Base-by-base conservation (phyloP, 2,329 filamentous ascomycete species). In the Capronia epimyces region DNA sequence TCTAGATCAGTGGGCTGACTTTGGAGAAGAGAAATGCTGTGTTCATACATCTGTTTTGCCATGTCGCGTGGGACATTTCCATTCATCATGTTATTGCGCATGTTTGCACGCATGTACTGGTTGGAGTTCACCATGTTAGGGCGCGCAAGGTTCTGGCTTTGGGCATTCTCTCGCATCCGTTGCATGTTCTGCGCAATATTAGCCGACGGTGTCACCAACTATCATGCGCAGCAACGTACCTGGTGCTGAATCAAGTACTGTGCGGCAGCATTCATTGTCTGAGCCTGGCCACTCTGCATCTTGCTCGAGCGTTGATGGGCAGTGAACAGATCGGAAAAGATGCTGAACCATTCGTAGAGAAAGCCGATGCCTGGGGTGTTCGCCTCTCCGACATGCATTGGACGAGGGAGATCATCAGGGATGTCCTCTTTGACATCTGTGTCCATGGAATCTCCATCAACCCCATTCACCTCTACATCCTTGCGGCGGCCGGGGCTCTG, bases 261-360 rank as follows among this genome's bases (percentile, higher is more conserved):
- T 57, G 79, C 78, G 41, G 88, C 83, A 3, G 59, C 29, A 18
- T 50, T 49, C 47, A 55, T 49, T 25, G 51, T 48, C 20, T 49
- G 52, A 34, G 43, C 49, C 39, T 49, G 49, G 18, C 55, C 53
- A 53, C 79, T 78, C 21, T 73, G 69, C 65, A 76, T 83, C 49
- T 78, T 78, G 48, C 79, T 80, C 67, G 82, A 84, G 63, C 78
- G 80, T 64, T 88, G 86, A 66, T 91, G 87, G 49, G 89, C 88
- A 65, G 83, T 83, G 70, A 87, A 94, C 62, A 97, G 89, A 64
- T 98, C 93, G 89, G 89, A 97, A 69, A 98, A 98, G 46, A 96
- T 79, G 65, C 84, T 88, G 75, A 94, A 98, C 93, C 93, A 98
- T 64, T 97, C 93, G 61, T 89, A 86, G n/a, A 98, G 76, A 64